Percentiles rank a stretch among this genome's conserved stretches.
These are phyloP conservation scores for Rhinocladiella similis DNA, from an alignment of 2,329 filamentous ascomycete species.

Conservation along the genomic window DNA sequence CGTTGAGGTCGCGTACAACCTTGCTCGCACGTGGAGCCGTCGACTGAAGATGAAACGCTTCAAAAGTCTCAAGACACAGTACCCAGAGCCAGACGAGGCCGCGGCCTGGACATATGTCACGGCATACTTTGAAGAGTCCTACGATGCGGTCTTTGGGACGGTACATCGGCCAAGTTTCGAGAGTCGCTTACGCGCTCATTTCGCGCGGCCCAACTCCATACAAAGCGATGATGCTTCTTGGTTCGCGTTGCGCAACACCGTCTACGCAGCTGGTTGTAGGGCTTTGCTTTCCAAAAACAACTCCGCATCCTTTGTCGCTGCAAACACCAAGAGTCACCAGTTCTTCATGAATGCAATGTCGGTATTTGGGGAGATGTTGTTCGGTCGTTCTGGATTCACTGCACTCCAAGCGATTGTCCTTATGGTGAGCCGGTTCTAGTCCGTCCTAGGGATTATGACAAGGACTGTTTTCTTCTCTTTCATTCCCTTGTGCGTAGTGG, in stretches of 20 bases:
- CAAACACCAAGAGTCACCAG: not conserved
- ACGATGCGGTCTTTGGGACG: constrained; percentile 10
- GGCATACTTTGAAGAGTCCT: constrained; percentile 11
- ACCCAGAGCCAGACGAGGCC: not conserved
- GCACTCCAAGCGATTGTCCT: constrained; percentile 6
- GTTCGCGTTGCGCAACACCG: constrained; percentile 13
- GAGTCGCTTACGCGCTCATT: constrained; percentile 6
- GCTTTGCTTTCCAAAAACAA: not conserved
- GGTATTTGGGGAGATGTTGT: constrained; percentile 7
- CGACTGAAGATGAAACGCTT: constrained; percentile 3
- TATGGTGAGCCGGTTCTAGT: constrained; percentile 6
- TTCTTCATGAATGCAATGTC: constrained; percentile 12
- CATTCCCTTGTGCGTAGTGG: not conserved
- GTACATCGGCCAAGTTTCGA: constrained; percentile 16
- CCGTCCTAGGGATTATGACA: not conserved
- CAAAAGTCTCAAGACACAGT: not conserved
- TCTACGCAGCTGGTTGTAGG: constrained; percentile 15
- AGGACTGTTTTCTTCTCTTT: not conserved
- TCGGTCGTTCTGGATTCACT: constrained; percentile 7
- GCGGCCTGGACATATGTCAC: not conserved
- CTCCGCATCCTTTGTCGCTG: not conserved
- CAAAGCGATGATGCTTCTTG: constrained; percentile 6
- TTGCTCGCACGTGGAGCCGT: constrained; percentile 3
- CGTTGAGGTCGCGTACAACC: not conserved
- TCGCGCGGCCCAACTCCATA: not conserved